A percentile compares a stretch with the other conserved stretches of the same genome.
Evolutionary conservation across 1,284 basidiomycete genomes (phyloP).

Genomic region (Marasmius fiardii): DNA sequence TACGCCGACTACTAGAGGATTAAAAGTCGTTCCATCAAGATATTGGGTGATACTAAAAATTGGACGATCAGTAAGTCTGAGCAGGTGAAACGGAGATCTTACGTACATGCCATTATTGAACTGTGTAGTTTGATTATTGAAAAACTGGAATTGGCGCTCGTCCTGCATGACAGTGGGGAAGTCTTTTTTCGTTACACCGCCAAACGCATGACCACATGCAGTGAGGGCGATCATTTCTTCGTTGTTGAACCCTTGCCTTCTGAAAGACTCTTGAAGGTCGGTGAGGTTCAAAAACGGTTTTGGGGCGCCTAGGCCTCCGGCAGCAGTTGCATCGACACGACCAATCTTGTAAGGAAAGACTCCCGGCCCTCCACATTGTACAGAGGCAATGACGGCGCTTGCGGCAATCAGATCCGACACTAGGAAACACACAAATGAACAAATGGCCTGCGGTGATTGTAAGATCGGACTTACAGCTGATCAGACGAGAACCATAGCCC

Average conservation of each 20-base stretch:
- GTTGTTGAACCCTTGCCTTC: constrained; percentile 32
- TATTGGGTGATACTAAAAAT: constrained; percentile 30
- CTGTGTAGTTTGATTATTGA: constrained; percentile 26
- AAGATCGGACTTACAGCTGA: constrained; percentile 6
- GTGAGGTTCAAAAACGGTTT: constrained; percentile 29
- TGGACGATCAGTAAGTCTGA: not conserved
- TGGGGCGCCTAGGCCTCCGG: constrained; percentile 30
- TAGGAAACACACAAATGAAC: constrained; percentile 8
- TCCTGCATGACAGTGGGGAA: constrained; percentile 24
- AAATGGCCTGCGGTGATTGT: too few species aligned
- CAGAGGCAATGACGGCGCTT: constrained; percentile 28
- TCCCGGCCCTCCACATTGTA: constrained; percentile 36
- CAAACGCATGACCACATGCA: constrained; percentile 36
- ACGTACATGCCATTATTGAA: constrained; percentile 23
- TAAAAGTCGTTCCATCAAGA: constrained; percentile 31
- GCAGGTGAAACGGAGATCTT: not conserved
- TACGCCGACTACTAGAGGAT: constrained; percentile 30
- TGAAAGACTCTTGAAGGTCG: constrained; percentile 30
- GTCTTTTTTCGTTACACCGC: constrained; percentile 32
- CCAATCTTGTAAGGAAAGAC: constrained; percentile 34
- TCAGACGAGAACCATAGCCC: constrained; percentile 10
- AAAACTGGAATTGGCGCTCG: constrained; percentile 1
- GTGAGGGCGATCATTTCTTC: constrained; percentile 40
- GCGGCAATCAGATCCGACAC: constrained; percentile 37
- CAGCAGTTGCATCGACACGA: constrained; percentile 30